phyloP scores from a whole-genome alignment of 257 asterid species.

The Solanum ossicruentum region DNA sequence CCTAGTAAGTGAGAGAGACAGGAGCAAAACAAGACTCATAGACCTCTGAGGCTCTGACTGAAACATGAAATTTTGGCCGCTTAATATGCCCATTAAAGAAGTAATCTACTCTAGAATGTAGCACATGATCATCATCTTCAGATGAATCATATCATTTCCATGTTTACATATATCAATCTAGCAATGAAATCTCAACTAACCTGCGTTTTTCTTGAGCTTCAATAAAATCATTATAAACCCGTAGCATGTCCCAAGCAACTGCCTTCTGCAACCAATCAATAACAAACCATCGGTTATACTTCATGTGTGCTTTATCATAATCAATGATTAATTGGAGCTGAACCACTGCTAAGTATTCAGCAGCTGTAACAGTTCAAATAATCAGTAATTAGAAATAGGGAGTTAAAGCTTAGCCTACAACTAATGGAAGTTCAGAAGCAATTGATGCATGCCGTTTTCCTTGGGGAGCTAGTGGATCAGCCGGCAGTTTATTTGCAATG shows the following conservation, averaged over 20 bases:
- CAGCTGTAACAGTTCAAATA: not conserved
- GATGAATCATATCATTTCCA: not conserved
- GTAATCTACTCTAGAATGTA: not conserved
- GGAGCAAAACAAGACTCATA: not conserved
- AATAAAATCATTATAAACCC: constrained; percentile 67
- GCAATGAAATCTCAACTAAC: constrained; percentile 17
- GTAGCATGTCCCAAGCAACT: constrained; percentile 97
- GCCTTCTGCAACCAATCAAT: constrained; percentile 48
- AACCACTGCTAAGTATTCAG: not conserved
- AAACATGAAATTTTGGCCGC: not conserved
- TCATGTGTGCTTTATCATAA: not conserved
- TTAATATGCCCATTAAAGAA: not conserved
- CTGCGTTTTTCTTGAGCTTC: constrained; percentile 85
- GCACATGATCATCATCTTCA: not conserved
- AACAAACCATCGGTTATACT: not conserved
- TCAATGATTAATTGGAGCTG: not conserved
- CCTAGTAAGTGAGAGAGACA: not conserved
- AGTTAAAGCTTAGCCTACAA: not conserved
- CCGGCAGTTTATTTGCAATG: not conserved
- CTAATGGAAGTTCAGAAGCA: not conserved
- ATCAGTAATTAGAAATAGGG: not conserved
- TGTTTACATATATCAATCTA: not conserved
- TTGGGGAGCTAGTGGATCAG: not conserved
- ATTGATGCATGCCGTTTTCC: not conserved
- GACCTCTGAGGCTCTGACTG: not conserved